Evolutionary conservation across 2,329 filamentous ascomycete genomes (phyloP).

Genomic region (Colletotrichum musae): DNA sequence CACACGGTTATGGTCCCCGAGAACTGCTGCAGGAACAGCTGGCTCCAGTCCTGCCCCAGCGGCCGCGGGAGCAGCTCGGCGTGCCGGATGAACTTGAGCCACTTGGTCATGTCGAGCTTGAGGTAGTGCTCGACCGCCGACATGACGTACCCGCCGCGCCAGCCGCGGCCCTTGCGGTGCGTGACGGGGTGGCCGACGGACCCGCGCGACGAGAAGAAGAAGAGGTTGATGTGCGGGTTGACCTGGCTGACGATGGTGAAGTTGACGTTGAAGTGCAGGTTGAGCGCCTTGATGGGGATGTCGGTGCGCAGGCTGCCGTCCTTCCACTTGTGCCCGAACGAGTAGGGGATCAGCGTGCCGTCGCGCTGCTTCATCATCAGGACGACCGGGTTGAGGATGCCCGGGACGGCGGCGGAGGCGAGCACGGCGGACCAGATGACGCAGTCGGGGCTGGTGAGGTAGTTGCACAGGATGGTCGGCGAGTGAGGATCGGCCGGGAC

Average conservation of each 20-base stretch:
- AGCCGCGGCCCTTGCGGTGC: constrained; percentile 92
- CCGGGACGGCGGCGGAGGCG: constrained; percentile 94
- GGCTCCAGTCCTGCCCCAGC: constrained; percentile 95
- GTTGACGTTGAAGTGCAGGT: constrained; percentile 98
- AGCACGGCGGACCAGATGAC: constrained; percentile 98
- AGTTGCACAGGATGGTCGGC: constrained; percentile 92
- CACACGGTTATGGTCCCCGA: constrained; percentile 96
- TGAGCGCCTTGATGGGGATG: constrained; percentile 93
- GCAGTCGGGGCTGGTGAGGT: constrained; percentile 94
- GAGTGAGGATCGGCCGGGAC: constrained; percentile 97
- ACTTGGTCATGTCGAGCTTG: constrained; percentile 97
- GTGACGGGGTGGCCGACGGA: constrained; percentile 94
- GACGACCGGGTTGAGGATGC: constrained; percentile 95
- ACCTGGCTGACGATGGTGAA: constrained; percentile 92
- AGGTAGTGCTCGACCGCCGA: constrained; percentile 94
- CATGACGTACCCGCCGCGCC: constrained; percentile 95
- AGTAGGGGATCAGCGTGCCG: constrained; percentile 87
- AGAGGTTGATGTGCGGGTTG: constrained; percentile 97
- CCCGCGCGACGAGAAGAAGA: constrained; percentile 97
- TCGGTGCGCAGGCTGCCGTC: constrained; percentile 95
- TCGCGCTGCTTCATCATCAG: constrained; percentile 89
- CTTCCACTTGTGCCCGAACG: constrained; percentile 99
- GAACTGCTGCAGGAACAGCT: constrained; percentile 96
- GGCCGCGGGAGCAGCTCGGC: constrained; percentile 92
- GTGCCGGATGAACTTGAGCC: constrained; percentile 94